Conservation (phyloP, 2,329 filamentous ascomycete species). For the Sordariomycetes sp. region DNA sequence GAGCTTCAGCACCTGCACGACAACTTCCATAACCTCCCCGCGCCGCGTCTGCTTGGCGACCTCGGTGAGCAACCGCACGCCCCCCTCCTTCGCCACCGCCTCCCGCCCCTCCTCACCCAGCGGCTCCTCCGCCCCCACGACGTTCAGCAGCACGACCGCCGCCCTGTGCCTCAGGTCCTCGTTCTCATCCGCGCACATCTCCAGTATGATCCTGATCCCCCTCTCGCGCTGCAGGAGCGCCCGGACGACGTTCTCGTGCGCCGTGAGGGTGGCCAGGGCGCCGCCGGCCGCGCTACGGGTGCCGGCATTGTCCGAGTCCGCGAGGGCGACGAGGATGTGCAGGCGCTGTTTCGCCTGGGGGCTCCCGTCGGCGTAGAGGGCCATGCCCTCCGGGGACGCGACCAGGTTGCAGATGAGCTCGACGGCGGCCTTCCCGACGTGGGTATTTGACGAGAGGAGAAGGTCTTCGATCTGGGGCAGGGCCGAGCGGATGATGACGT, state of each 20-base stretch:
- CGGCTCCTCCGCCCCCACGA: slow-evolving; percentile 57
- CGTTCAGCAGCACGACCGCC: slow-evolving; percentile 63
- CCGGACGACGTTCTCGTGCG: slow-evolving; percentile 63
- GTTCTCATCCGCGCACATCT: slow-evolving; percentile 62
- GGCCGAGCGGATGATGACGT: slow-evolving; percentile 60
- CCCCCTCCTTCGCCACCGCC: slow-evolving; percentile 51
- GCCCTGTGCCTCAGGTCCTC: slow-evolving; percentile 63
- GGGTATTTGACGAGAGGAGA: slow-evolving; percentile 62
- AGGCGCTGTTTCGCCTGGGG: slow-evolving; percentile 62
- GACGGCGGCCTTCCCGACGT: slow-evolving; percentile 72
- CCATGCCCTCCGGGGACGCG: slow-evolving; percentile 54
- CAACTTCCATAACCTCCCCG: slow-evolving; percentile 59
- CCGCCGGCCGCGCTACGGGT: slow-evolving; percentile 81
- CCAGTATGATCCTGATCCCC: slow-evolving; percentile 70
- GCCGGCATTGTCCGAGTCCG: slow-evolving; percentile 71
- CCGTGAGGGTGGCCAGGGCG: slow-evolving; percentile 74
- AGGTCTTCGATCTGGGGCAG: slow-evolving; percentile 77
- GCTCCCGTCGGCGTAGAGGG: slow-evolving; percentile 57
- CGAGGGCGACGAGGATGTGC: slow-evolving; percentile 76
- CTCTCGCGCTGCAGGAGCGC: slow-evolving; percentile 60
- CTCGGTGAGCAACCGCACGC: slow-evolving; percentile 57
- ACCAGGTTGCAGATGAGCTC: slow-evolving; percentile 90
- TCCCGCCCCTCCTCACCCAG: slow-evolving; percentile 49
- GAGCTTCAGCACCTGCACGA: slow-evolving; percentile 62
- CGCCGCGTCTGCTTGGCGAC: slow-evolving; percentile 59